Base-by-base conservation (phyloP, 1,284 basidiomycete genomes). In the Fomitopsis palustris region DNA sequence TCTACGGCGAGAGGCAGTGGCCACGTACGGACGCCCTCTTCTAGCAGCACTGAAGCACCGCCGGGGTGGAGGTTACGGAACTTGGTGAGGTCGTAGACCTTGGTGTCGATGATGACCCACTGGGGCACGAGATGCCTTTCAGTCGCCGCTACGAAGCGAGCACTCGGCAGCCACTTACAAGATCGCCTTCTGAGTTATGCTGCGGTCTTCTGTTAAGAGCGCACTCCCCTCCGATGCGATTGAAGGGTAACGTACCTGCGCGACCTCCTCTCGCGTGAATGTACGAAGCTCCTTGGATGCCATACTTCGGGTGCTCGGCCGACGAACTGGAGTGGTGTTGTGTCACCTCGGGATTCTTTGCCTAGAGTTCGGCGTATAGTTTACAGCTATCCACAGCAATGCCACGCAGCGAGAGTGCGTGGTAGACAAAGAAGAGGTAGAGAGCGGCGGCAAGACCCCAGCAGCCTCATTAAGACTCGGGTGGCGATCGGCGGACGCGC, bases 31-130 rank as follows among this genome's bases (percentile, higher is more conserved):
- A 93, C 81, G 63, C 90, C 88, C 47, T 79, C 75, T 64, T 92
- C 88, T 39, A 87, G 71, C 27, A 96, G 79, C 17, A 93, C 92
- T 7, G 85, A 81, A 0, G 81, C 69, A 10, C 94, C 94, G 55
- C 94, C 93, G 0, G 94, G 94, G 71, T 96, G 94, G 64, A 95
- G 78, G 55, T 78, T 80, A 56, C 81, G 83, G 72, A 96, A 96
- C 65, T 85, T 87, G 58, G 86, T 84, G 29, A 95, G 76, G 72
- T 93, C 88, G 73, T 89, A 95, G 31, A 95, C 91, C 68, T 86
- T 88, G 21, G 87, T 81, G 72, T 95, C 93, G 65, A 96, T 81
- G 62, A 93, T 82, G 64, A 94, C 76, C 91, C 92, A 95, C 87
- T 90, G 64, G 2, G 25, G 17, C 29, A 23, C 14, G 25, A 16